Percentiles rank a stretch among this genome's conserved stretches.
These are phyloP conservation scores for Uncinocarpus reesii DNA, from an alignment of 2,329 filamentous ascomycete species.

Conservation along the genomic window DNA sequence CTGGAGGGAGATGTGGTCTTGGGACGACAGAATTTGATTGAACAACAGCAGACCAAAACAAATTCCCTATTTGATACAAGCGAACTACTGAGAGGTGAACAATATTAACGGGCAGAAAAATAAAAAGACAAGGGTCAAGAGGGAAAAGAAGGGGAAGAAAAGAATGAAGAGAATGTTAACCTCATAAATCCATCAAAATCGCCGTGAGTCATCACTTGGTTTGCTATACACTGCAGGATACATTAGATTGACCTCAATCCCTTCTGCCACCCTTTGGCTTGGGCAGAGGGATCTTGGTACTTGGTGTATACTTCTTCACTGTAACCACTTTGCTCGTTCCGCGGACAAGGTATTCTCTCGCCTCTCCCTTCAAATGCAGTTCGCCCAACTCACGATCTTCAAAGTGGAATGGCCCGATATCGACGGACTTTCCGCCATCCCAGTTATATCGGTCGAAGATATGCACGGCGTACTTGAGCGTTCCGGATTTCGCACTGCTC, in stretches of 20 bases:
- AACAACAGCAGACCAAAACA: too few relatives aligned
- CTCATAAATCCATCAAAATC: not conserved
- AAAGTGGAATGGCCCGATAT: not conserved
- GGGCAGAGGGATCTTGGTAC: not conserved
- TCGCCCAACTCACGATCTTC: not conserved
- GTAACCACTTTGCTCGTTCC: not conserved
- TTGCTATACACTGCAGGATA: too few relatives aligned
- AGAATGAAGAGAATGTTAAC: too few relatives aligned
- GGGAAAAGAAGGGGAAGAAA: too few relatives aligned
- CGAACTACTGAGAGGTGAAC: too few relatives aligned
- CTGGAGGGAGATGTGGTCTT: too few relatives aligned
- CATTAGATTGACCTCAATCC: not conserved
- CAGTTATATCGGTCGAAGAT: constrained; percentile 1
- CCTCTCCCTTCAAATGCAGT: not conserved
- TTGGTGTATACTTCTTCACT: not conserved
- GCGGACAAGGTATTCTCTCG: not conserved
- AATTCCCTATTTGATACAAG: too few relatives aligned
- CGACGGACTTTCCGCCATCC: not conserved
- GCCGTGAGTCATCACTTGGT: not conserved
- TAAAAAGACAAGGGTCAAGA: too few relatives aligned
- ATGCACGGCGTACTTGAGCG: not conserved
- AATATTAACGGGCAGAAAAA: too few relatives aligned
- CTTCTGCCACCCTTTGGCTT: not conserved
- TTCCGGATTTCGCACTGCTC: not conserved
- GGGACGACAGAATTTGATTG: too few relatives aligned